Conservation (phyloP, 192 early-diverging fungal genomes). For the Pilaira anomala region DNA sequence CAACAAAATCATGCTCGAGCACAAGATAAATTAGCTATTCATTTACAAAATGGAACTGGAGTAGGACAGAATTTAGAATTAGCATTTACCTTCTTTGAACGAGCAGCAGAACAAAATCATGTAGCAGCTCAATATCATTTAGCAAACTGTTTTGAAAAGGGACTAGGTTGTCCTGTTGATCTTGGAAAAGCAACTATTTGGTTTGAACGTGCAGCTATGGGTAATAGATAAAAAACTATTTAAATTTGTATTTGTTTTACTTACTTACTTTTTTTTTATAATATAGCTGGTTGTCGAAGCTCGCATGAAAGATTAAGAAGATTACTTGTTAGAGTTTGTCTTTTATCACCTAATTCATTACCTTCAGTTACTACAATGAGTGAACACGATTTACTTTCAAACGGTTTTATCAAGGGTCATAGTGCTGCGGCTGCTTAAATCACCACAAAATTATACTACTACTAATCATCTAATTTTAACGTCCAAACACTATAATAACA, state of each 20-base stretch:
- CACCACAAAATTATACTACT: not conserved
- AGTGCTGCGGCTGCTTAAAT: slow-evolving; percentile 48
- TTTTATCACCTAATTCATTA: not conserved
- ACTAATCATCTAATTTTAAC: too few relatives aligned
- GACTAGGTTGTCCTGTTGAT: slow-evolving; percentile 33
- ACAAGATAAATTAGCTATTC: slow-evolving; percentile 70
- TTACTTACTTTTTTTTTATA: not conserved
- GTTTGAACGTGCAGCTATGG: slow-evolving; percentile 56
- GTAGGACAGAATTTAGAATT: slow-evolving; percentile 50
- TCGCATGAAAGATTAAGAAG: slow-evolving; percentile 46
- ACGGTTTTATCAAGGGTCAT: slow-evolving; percentile 29
- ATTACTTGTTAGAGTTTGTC: slow-evolving; percentile 37
- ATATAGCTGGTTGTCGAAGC: slow-evolving; percentile 42
- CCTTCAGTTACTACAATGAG: slow-evolving; percentile 10
- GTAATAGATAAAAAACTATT: slow-evolving; percentile 20
- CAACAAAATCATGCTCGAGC: slow-evolving; percentile 63
- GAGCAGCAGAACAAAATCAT: slow-evolving; percentile 68
- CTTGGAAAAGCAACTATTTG: slow-evolving; percentile 29
- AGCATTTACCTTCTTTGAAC: slow-evolving; percentile 58
- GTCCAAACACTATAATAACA: too few relatives aligned
- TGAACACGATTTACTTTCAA: slow-evolving; percentile 4
- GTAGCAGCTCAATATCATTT: slow-evolving; percentile 48
- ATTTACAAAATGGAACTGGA: slow-evolving; percentile 82
- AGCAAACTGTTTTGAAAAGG: slow-evolving; percentile 50
- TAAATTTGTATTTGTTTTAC: not conserved